A percentile compares a stretch with the other conserved stretches of the same genome.
These are phyloP conservation scores for Penicillium verhagenii DNA, from an alignment of 495 filamentous ascomycete species.

Conservation along the genomic window DNA sequence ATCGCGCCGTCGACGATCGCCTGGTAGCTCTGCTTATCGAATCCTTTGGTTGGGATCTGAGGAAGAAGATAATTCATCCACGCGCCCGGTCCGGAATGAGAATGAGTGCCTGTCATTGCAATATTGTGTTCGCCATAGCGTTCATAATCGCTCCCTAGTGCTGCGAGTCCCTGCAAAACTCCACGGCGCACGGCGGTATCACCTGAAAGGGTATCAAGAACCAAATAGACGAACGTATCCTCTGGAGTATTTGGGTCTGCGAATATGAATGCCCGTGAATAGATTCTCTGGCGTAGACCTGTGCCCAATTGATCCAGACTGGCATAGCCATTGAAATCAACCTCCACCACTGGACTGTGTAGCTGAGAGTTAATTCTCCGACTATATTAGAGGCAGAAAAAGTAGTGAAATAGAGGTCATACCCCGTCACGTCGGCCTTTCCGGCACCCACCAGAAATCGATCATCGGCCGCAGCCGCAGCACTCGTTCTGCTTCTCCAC, in stretches of 20 bases:
- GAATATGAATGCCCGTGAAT: constrained; percentile 89
- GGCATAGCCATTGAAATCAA: constrained; percentile 93
- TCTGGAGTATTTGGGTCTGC: constrained; percentile 62
- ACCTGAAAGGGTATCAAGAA: constrained; percentile 83
- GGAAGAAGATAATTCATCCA: constrained; percentile 97
- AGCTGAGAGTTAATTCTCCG: background rate
- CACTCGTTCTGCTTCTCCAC: constrained; percentile 24
- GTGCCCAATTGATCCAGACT: constrained; percentile 81
- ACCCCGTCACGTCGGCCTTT: constrained; percentile 94
- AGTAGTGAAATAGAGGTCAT: constrained; percentile 16
- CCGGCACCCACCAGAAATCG: constrained; percentile 86
- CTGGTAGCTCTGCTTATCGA: constrained; percentile 83
- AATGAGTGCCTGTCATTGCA: constrained; percentile 90
- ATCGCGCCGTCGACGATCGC: constrained; percentile 88
- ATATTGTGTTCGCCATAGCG: constrained; percentile 82
- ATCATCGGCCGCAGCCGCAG: constrained; percentile 31
- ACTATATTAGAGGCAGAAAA: background rate
- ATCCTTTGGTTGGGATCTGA: constrained; percentile 88
- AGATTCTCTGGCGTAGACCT: constrained; percentile 84
- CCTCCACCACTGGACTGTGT: constrained; percentile 82
- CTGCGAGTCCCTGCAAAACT: constrained; percentile 68
- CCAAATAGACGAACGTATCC: constrained; percentile 83
- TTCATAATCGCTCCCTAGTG: constrained; percentile 65
- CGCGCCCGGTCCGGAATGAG: constrained; percentile 86
- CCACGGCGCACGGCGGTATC: constrained; percentile 90